These are phyloP conservation scores for Eragrostis nindensis DNA, from an alignment of 176 grass and related monocot species.

Conservation along the genomic window DNA sequence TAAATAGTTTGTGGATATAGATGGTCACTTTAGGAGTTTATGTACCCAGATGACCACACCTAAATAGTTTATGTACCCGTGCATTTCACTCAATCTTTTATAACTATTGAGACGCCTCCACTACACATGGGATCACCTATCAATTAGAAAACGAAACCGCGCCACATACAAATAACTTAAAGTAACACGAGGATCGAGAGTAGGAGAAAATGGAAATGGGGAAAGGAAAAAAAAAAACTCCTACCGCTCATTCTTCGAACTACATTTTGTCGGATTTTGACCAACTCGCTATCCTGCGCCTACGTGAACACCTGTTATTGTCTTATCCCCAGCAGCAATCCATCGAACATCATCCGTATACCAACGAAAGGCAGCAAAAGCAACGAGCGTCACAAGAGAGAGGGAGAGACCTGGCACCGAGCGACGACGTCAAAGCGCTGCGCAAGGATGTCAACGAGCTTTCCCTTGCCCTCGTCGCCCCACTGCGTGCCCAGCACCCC, in stretches of 20 bases:
- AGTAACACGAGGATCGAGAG: not conserved
- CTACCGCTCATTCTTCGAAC: not conserved
- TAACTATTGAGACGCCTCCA: not conserved
- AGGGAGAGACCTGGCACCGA: conserved; percentile 69
- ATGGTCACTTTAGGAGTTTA: too few relatives aligned
- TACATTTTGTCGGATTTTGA: not conserved
- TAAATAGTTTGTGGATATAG: too few relatives aligned
- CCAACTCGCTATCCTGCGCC: not conserved
- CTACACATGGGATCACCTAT: not conserved
- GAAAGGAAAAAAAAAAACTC: not conserved
- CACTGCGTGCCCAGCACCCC: conserved; percentile 90
- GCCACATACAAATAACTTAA: not conserved
- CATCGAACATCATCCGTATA: conserved; percentile 37
- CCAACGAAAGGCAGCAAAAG: not conserved
- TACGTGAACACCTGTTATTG: not conserved
- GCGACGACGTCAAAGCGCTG: conserved; percentile 86
- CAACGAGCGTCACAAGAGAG: not conserved
- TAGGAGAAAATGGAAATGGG: not conserved
- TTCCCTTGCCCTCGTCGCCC: conserved; percentile 96
- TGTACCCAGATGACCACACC: too few relatives aligned
- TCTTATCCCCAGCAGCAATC: conserved; percentile 12
- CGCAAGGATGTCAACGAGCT: conserved; percentile 85
- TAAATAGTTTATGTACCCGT: too few relatives aligned
- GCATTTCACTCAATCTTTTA: too few relatives aligned
- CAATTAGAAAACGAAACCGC: not conserved